These are phyloP conservation scores for Amyloporia xantha DNA, from an alignment of 768 basidiomycete genomes.

Conservation along the genomic window DNA sequence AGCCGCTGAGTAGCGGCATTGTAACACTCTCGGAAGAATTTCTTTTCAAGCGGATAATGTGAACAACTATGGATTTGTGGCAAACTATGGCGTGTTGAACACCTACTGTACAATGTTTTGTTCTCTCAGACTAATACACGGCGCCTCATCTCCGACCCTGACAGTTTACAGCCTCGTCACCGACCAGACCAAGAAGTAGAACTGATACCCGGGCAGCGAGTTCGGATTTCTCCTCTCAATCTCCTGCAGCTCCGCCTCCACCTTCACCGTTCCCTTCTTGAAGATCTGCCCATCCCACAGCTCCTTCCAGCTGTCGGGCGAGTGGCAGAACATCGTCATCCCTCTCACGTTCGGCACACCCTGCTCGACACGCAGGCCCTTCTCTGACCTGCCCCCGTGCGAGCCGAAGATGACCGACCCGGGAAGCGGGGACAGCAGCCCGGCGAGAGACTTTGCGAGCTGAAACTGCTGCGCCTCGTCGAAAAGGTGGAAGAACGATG, in stretches of 20 bases:
- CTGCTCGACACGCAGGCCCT: constrained; percentile 20
- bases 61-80: too few species aligned
- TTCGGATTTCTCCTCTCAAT: not conserved
- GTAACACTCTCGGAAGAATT: too few species aligned
- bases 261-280: constrained; percentile 27
- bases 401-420: constrained; percentile 42
- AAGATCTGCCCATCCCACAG: constrained; percentile 34
- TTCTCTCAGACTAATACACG: too few species aligned
- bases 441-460: constrained; percentile 36
- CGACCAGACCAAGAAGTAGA: too few species aligned
- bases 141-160: too few species aligned
- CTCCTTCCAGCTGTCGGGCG: constrained; percentile 30
- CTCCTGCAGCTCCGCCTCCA: constrained; percentile 15
- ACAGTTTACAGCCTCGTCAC: too few species aligned
- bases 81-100: too few species aligned
- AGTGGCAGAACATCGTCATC: constrained; percentile 28
- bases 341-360: not conserved
- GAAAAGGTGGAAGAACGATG: constrained; percentile 44
- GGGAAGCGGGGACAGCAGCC: constrained; percentile 33
- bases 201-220: too few species aligned
- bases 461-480: constrained; percentile 32
- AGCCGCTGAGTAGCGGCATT: too few species aligned
- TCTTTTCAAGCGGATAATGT: too few species aligned
- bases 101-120: too few species aligned
- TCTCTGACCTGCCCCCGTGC: constrained; percentile 30